Percentiles rank a stretch among this genome's conserved stretches.
Conservation (phyloP, 768 basidiomycete genomes). For the Pleurotus tuber-regium region DNA sequence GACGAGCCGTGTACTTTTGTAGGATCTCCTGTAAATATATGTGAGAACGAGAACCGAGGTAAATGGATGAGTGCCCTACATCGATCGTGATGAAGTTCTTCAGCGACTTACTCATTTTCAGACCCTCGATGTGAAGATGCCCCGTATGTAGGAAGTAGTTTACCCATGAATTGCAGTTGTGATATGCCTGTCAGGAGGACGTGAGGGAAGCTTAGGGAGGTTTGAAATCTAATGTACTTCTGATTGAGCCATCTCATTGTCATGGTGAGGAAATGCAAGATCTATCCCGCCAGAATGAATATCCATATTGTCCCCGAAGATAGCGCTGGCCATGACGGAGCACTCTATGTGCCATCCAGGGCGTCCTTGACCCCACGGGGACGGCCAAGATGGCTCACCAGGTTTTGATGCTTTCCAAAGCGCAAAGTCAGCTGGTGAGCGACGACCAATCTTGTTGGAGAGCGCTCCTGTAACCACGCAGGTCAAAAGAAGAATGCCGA, state of each 20-base stretch:
- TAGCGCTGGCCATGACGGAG: conserved; percentile 94
- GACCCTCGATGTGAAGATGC: conserved; percentile 95
- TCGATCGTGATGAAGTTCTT: conserved; percentile 99
- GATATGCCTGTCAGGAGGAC: conserved; percentile 69
- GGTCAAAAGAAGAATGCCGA: neutral
- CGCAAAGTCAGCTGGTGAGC: conserved; percentile 91
- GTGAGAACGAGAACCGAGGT: conserved; percentile 4
- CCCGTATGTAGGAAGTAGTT: conserved; percentile 99
- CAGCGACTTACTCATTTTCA: conserved; percentile 99
- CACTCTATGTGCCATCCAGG: conserved; percentile 99
- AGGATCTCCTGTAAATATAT: conserved; percentile 69
- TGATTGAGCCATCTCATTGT: conserved; percentile 97
- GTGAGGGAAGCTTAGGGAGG: conserved; percentile 6
- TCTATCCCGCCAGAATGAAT: conserved; percentile 98
- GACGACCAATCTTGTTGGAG: conserved; percentile 54
- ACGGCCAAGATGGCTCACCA: conserved; percentile 95
- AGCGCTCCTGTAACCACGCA: conserved; percentile 24
- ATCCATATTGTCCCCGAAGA: conserved; percentile 90
- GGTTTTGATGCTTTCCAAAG: conserved; percentile 97
- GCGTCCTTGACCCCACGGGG: conserved; percentile 93
- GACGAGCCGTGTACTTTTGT: conserved; percentile 76
- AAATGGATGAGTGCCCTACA: conserved; percentile 39
- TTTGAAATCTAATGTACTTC: conserved; percentile 54
- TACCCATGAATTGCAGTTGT: conserved; percentile 90
- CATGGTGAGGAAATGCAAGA: conserved; percentile 98